phyloP scores from a whole-genome alignment of 169 alveolate species.

The Nephromyces sp. region DNA sequence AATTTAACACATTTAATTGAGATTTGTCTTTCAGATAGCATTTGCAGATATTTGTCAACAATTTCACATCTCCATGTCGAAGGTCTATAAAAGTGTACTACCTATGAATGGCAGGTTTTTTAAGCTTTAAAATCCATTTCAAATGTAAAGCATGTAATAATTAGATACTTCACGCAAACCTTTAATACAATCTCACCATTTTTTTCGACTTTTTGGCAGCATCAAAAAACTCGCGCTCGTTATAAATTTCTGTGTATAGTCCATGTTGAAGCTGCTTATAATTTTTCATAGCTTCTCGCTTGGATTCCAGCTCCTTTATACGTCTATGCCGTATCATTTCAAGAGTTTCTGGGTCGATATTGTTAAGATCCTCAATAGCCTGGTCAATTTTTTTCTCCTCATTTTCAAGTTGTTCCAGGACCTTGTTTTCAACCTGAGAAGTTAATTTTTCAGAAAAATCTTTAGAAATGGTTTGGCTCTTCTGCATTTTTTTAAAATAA shows the following conservation, averaged over 20 bases:
- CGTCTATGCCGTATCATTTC: conserved; percentile 1
- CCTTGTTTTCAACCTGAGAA: background rate
- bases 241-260: conserved; percentile 9
- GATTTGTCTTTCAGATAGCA: conserved; percentile 40
- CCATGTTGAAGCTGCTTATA: background rate
- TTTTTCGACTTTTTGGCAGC: background rate
- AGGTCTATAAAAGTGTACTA: conserved; percentile 58
- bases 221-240: conserved; percentile 3
- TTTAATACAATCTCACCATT: conserved; percentile 10
- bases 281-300: background rate
- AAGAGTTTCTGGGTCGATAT: conserved; percentile 5
- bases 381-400: conserved; percentile 17
- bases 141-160: no score
- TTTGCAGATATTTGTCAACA: conserved; percentile 44
- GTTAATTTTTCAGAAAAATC: no score
- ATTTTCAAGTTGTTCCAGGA: conserved; percentile 3
- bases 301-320: background rate
- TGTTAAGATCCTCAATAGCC: conserved; percentile 6
- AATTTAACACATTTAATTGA: conserved; percentile 55
- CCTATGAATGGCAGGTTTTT: no score
- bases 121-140: no score
- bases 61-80: conserved; percentile 59
- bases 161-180: no score
- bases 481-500: no score
- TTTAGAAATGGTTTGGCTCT: no score